Conservation (phyloP, 257 asterid genomes). For the Scutellaria barbata region DNA sequence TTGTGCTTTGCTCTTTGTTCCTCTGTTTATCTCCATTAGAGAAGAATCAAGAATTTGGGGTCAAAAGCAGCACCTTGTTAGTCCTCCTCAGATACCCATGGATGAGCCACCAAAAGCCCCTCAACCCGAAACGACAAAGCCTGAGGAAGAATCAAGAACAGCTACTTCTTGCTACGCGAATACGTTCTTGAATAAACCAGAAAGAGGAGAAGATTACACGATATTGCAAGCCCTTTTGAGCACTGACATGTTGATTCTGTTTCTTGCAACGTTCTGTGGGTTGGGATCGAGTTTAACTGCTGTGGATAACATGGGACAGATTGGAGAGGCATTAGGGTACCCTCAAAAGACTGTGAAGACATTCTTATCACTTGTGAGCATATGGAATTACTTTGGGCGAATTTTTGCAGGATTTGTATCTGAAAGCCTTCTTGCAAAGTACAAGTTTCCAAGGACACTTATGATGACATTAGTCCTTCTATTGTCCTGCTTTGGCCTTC, state of each 20-base stretch:
- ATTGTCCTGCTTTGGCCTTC: constrained; percentile 63
- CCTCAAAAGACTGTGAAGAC: constrained; percentile 66
- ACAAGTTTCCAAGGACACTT: constrained; percentile 70
- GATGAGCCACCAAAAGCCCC: constrained; percentile 22
- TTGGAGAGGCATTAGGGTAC: constrained; percentile 75
- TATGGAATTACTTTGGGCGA: constrained; percentile 84
- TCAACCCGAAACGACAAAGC: background rate
- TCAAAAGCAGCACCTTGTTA: constrained; percentile 11
- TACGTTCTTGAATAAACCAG: constrained; percentile 58
- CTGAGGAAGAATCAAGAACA: constrained; percentile 8
- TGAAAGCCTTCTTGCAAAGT: constrained; percentile 49
- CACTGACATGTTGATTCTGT: constrained; percentile 59
- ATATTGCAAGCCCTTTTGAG: constrained; percentile 74
- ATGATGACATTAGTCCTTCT: constrained; percentile 74
- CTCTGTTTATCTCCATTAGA: constrained; percentile 58
- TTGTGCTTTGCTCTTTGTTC: constrained; percentile 60
- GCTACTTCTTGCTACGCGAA: constrained; percentile 35
- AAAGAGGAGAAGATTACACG: constrained; percentile 76
- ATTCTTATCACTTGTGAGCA: constrained; percentile 70
- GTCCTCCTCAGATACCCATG: constrained; percentile 34
- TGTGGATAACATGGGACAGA: constrained; percentile 78
- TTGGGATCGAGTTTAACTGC: constrained; percentile 78
- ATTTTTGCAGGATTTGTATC: constrained; percentile 79
- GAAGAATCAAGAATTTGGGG: constrained; percentile 55
- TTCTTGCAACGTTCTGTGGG: constrained; percentile 74